These are phyloP conservation scores for Chalciporus sphaerocephalus DNA, from an alignment of 768 basidiomycete species.

Conservation along the genomic window DNA sequence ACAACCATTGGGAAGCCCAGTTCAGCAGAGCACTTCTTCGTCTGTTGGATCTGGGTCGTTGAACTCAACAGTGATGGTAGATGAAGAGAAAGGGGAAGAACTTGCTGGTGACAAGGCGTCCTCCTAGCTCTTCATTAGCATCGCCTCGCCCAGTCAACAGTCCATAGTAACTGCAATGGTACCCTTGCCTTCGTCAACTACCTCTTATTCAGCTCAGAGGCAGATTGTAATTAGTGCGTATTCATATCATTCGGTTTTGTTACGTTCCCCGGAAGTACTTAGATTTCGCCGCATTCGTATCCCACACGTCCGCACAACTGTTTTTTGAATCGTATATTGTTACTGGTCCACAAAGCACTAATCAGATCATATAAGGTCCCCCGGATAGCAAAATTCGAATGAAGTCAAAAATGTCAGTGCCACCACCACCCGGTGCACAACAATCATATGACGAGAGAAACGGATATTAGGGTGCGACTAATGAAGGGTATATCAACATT, in stretches of 20 bases:
- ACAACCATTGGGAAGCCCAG: not conserved
- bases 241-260: not conserved
- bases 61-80: not conserved
- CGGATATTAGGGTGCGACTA: conserved; percentile 36
- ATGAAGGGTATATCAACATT: conserved; percentile 35
- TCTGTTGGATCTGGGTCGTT: not conserved
- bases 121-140: not conserved
- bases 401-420: conserved; percentile 24
- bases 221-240: not conserved
- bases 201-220: not conserved
- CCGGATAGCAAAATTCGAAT: conserved; percentile 22
- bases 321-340: conserved; percentile 15
- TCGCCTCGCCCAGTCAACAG: not conserved
- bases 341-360: conserved; percentile 30
- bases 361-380: conserved; percentile 30
- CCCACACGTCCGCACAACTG: conserved; percentile 6
- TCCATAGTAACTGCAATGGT: not conserved
- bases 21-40: not conserved
- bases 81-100: not conserved
- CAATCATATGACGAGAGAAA: conserved; percentile 31
- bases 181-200: not conserved
- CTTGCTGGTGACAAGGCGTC: not conserved
- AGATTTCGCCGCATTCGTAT: not conserved
- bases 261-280: conserved; percentile 1
- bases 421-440: conserved; percentile 25